Evolutionary conservation across 306 rosid genomes (phyloP), one percentile per base, ranked within the genome.

Genomic region (Rubus idaeus): DNA sequence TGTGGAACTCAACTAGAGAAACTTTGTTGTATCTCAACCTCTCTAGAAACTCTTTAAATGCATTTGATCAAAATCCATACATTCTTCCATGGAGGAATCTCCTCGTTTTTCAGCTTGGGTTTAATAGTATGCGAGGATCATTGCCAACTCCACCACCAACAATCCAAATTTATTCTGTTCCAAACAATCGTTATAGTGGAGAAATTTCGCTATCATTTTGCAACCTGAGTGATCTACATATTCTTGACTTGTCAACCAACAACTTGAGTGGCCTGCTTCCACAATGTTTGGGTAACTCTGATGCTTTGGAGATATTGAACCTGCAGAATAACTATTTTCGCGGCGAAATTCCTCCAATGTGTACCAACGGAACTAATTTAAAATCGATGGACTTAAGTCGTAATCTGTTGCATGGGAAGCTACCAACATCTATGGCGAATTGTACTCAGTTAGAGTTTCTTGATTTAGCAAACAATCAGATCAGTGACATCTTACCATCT

Each of bases 401-500:
- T 10, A 77, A 77, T 20, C 6, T 42, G 35, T 69, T 77, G 3
- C 42, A 51, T 2, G 79, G 65, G 30, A 37, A 39, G 68, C 56
- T 66, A 16, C 70, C 78, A 17, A 75, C 44, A 76, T 64, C 72
- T 1, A 35, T 76, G 5, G 73, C 80, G 42, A 76, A 50, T 50
- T 76, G 80, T 21, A 53, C 52, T 26, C 45, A 1, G 40, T 21
- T 57, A 64, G 69, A 69, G 35, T 21, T 0, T 7, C 42, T 76
- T 26, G 40, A 65, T 39, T 20, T 66, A 4, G 26, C 39, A 10
- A 6, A 49, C 6, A 75, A 75, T 75, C 47, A 47, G 37, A 21
- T 63, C 2, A 64, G 71, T 49, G 74, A 74, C 51, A 50, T 74
- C n/a, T 86, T 86, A 50, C 87, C 87, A 5, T 77, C 51, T 21